Conservation (phyloP, 2,329 filamentous ascomycete species). For the Aquanectria penicillioides region DNA sequence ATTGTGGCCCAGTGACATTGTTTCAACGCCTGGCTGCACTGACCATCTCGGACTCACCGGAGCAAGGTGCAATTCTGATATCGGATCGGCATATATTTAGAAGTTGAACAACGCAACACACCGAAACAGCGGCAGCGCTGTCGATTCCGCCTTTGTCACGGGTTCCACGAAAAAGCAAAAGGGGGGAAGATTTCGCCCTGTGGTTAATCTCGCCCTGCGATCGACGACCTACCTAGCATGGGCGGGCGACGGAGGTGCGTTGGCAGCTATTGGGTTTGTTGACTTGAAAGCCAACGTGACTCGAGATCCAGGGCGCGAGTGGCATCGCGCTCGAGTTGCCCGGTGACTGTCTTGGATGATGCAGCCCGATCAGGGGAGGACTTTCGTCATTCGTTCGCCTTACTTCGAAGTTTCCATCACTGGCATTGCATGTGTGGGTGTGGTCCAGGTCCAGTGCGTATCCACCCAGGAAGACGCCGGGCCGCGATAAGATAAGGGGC, state of each 20-base stretch:
- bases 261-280: constrained; percentile 10
- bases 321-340: constrained; percentile 4
- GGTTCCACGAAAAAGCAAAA: constrained; percentile 16
- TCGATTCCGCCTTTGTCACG: neutral
- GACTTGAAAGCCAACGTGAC: constrained; percentile 14
- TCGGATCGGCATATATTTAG: constrained; percentile 18
- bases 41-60: constrained; percentile 1
- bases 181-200: constrained; percentile 9
- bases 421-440: too few species aligned
- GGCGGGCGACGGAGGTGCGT: constrained; percentile 5
- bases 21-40: neutral
- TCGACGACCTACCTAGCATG: neutral
- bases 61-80: neutral
- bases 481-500: constrained; percentile 7
- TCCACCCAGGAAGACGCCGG: neutral
- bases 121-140: neutral
- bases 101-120: constrained; percentile 13
- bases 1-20: constrained; percentile 5
- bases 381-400: too few species aligned
- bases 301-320: neutral
- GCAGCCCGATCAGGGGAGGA: constrained; percentile 1
- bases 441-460: too few species aligned
- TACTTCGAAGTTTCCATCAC: too few species aligned
- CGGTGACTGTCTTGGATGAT: neutral
- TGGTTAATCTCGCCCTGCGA: constrained; percentile 11